Percentiles rank a stretch among this genome's conserved stretches.
Conservation (phyloP, 164 flowering plant genomes). For the Annona cherimola region DNA sequence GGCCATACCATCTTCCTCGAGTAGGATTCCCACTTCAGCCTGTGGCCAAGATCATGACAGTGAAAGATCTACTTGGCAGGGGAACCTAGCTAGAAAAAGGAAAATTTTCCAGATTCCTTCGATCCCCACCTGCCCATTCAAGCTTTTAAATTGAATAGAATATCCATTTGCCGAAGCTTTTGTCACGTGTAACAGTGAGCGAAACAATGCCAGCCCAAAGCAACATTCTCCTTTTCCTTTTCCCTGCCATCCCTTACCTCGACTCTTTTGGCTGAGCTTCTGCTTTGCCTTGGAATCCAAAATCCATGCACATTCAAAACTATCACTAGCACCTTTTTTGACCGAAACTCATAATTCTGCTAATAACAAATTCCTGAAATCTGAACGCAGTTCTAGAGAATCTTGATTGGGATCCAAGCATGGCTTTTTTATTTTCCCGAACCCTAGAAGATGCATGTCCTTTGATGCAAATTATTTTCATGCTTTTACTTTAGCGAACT, state of each 20-base stretch:
- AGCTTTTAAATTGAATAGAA: constrained; percentile 3
- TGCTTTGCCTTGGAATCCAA: constrained; percentile 18
- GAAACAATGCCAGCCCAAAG: constrained; percentile 8
- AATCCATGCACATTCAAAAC: constrained; percentile 20
- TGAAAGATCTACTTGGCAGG: background rate
- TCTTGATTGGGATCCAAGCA: constrained; percentile 19
- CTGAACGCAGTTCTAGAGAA: constrained; percentile 7
- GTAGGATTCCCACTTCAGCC: background rate
- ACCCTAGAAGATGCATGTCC: constrained; percentile 15
- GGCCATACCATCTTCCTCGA: background rate
- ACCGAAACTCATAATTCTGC: constrained; percentile 13
- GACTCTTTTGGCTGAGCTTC: constrained; percentile 10
- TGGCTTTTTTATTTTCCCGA: constrained; percentile 19
- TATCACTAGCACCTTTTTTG: constrained; percentile 19
- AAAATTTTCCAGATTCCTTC: background rate
- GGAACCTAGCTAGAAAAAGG: background rate
- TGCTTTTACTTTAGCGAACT: constrained; percentile 5
- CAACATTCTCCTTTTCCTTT: constrained; percentile 15
- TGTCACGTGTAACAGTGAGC: constrained; percentile 6
- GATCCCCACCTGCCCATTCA: background rate
- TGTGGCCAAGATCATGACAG: background rate
- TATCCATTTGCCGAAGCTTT: constrained; percentile 6
- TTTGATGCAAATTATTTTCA: constrained; percentile 4
- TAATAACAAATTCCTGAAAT: constrained; percentile 9
- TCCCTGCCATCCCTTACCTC: background rate